Evolutionary conservation across 441 rosid species (phyloP).

Genomic region (Syzygium malaccense): DNA sequence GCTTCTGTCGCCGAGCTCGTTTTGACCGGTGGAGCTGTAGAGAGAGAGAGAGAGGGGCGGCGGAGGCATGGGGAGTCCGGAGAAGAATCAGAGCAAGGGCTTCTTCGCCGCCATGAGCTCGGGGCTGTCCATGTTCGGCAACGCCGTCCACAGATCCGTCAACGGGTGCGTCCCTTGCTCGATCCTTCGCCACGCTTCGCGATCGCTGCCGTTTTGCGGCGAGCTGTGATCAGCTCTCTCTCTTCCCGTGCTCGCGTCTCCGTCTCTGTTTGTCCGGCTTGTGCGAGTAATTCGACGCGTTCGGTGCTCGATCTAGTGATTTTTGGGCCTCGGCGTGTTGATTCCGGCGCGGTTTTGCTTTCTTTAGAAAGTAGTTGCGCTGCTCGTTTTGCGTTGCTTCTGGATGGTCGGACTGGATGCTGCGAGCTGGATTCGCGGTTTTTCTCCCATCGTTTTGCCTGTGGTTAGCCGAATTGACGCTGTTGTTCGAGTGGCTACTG

Average conservation of each 20-base stretch:
- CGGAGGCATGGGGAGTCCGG: constrained; percentile 36
- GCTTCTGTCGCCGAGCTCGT: neutral
- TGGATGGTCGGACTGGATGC: neutral
- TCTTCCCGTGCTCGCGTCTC: neutral
- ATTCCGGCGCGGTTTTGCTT: neutral
- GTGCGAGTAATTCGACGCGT: neutral
- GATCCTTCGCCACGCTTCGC: neutral
- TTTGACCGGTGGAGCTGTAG: neutral
- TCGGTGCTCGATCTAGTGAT: neutral
- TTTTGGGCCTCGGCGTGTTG: neutral
- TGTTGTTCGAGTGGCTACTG: neutral
- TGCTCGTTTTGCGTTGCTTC: neutral
- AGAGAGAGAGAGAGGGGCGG: neutral
- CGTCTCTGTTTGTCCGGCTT: neutral
- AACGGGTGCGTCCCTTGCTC: constrained; percentile 27
- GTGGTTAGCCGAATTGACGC: neutral
- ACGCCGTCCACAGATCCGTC: constrained; percentile 61
- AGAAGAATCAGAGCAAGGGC: constrained; percentile 45
- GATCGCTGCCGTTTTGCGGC: neutral
- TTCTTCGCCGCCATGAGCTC: constrained; percentile 65
- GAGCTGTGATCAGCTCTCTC: neutral
- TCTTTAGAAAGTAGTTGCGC: neutral
- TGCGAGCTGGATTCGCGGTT: neutral
- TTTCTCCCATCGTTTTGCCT: neutral
- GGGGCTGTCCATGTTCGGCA: constrained; percentile 55